phyloP scores from a whole-genome alignment of 2,329 filamentous ascomycete species.

The Mariannaea elegans region DNA sequence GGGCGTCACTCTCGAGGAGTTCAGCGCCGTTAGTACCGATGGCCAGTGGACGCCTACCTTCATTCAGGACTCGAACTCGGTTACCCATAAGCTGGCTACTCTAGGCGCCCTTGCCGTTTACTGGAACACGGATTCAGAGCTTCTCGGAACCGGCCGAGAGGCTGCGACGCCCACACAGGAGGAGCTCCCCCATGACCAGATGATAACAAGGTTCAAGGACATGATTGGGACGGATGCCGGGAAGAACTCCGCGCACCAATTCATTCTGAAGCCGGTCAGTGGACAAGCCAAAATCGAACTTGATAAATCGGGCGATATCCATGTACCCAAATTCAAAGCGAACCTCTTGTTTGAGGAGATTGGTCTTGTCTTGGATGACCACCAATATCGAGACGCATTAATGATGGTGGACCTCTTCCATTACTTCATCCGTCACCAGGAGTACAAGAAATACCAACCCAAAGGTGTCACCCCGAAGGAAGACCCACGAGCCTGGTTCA shows the following conservation, averaged over 20 bases:
- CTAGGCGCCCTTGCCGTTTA: slow-evolving; percentile 92
- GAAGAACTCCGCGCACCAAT: slow-evolving; percentile 74
- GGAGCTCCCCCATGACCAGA: slow-evolving; percentile 74
- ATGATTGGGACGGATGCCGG: slow-evolving; percentile 81
- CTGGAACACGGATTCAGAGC: slow-evolving; percentile 93
- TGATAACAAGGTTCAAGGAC: slow-evolving; percentile 78
- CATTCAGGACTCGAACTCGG: slow-evolving; percentile 83
- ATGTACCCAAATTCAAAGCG: slow-evolving; percentile 87
- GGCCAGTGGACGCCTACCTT: slow-evolving; percentile 95
- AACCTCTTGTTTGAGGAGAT: slow-evolving; percentile 96
- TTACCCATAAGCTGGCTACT: slow-evolving; percentile 93
- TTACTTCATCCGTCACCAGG: slow-evolving; percentile 96
- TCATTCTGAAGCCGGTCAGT: slow-evolving; percentile 94
- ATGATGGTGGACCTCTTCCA: slow-evolving; percentile 99
- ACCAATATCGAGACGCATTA: slow-evolving; percentile 95
- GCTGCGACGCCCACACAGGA: slow-evolving; percentile 58
- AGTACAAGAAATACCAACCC: slow-evolving; percentile 93
- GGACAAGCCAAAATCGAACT: slow-evolving; percentile 94
- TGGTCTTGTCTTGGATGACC: slow-evolving; percentile 94
- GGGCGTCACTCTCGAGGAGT: slow-evolving; percentile 91
- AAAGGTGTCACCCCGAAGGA: slow-evolving; percentile 84
- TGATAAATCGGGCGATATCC: slow-evolving; percentile 86
- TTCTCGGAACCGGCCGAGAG: slow-evolving; percentile 85
- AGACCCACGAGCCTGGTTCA: slow-evolving; percentile 90
- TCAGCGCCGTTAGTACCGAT: slow-evolving; percentile 96